Conservation (phyloP, 1,284 basidiomycete genomes). For the Trichosporon faecale region DNA sequence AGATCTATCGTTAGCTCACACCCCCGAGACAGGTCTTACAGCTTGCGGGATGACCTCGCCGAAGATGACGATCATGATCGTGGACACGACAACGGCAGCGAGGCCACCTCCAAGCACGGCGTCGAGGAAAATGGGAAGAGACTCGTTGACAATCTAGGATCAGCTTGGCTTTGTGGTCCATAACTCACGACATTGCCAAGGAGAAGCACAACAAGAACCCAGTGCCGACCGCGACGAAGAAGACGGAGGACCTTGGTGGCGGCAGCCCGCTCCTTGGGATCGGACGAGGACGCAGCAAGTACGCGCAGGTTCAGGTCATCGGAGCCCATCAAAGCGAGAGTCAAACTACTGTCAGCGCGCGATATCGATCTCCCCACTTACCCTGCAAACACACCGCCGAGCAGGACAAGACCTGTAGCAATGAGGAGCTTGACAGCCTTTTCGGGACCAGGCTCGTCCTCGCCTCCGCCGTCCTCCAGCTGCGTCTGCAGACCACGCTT, state of each 20-base stretch:
- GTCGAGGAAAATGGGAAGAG: conserved; percentile 85
- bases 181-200: conserved; percentile 77
- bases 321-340: conserved; percentile 89
- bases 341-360: conserved; percentile 56
- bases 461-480: conserved; percentile 24
- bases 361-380: conserved; percentile 47
- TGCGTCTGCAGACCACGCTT: conserved; percentile 13
- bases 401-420: conserved; percentile 65
- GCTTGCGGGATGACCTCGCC: conserved; percentile 78
- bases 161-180: not conserved
- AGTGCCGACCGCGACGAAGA: conserved; percentile 78
- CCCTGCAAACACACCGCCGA: conserved; percentile 84
- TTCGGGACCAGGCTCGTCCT: conserved; percentile 43
- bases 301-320: conserved; percentile 90
- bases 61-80: conserved; percentile 69
- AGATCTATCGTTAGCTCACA: conserved; percentile 60
- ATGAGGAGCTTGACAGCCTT: conserved; percentile 68
- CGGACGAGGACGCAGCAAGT: conserved; percentile 72
- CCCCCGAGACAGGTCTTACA: conserved; percentile 33
- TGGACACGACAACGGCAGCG: conserved; percentile 75
- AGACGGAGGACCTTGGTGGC: conserved; percentile 74
- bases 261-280: conserved; percentile 63
- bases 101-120: conserved; percentile 80
- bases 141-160: conserved; percentile 74
- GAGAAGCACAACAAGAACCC: conserved; percentile 86